Evolutionary conservation across 1,284 basidiomycete species (phyloP).

Genomic region (Cystobasidiaceae sp.): DNA sequence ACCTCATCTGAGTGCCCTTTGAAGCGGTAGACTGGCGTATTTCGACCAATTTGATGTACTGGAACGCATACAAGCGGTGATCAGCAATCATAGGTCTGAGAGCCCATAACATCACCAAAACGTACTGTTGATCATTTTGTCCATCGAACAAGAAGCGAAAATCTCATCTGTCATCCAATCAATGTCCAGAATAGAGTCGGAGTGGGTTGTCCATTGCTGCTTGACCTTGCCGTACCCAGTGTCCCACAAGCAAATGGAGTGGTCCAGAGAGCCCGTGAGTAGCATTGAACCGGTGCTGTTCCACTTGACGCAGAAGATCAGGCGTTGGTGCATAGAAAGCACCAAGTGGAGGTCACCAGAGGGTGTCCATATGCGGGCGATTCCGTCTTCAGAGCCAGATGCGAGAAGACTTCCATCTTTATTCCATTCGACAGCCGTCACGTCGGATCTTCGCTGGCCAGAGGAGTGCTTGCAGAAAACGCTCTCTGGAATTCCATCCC

Average conservation of each 20-base stretch:
- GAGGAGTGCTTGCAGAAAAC: conserved; percentile 52
- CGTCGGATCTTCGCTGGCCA: conserved; percentile 60
- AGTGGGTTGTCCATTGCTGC: conserved; percentile 38
- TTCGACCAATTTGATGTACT: conserved; percentile 36
- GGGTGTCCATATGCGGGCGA: conserved; percentile 58
- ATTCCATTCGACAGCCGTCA: conserved; percentile 69
- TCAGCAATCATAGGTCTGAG: neutral
- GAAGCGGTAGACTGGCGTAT: conserved; percentile 39
- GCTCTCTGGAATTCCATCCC: conserved; percentile 52
- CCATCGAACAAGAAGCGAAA: conserved; percentile 69
- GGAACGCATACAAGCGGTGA: neutral
- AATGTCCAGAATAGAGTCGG: conserved; percentile 70
- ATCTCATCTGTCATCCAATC: conserved; percentile 69
- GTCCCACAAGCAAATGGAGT: conserved; percentile 42
- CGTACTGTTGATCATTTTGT: conserved; percentile 47
- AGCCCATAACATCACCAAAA: neutral
- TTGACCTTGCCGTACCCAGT: conserved; percentile 40
- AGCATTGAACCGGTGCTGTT: conserved; percentile 38
- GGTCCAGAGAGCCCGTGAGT: conserved; percentile 38
- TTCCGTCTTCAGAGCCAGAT: conserved; percentile 54
- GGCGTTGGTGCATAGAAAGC: conserved; percentile 42
- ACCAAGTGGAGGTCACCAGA: conserved; percentile 43
- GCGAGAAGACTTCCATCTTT: conserved; percentile 51
- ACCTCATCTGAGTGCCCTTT: conserved; percentile 69
- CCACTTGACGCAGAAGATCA: conserved; percentile 40